Conservation (phyloP, 345 rosid genomes). For the Hibiscus tridactylites region DNA sequence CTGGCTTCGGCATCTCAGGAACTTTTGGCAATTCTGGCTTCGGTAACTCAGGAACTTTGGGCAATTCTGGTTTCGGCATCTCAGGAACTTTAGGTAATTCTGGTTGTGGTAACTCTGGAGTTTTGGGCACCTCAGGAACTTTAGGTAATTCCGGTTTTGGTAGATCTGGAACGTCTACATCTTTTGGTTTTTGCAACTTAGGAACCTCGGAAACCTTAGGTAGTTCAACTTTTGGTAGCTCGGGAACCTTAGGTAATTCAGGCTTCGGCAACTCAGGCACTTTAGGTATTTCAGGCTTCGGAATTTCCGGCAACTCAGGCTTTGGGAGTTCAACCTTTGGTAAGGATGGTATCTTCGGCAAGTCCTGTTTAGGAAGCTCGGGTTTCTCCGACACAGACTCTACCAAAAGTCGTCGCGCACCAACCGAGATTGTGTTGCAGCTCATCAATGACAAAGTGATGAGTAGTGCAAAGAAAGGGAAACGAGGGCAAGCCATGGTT, state of each 20-base stretch:
- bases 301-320: constrained; percentile 16
- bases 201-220: not conserved
- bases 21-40: too few species aligned
- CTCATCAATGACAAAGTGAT: not conserved
- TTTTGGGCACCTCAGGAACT: too few species aligned
- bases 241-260: constrained; percentile 8
- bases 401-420: too few species aligned
- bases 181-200: not conserved
- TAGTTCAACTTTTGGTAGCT: too few species aligned
- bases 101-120: too few species aligned
- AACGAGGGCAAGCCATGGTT: not conserved
- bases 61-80: too few species aligned
- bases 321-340: constrained; percentile 17
- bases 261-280: not conserved
- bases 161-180: too few species aligned
- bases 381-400: not conserved
- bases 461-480: not conserved
- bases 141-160: too few species aligned
- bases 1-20: not conserved
- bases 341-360: not conserved
- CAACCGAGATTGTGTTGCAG: not conserved
- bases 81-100: too few species aligned
- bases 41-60: too few species aligned
- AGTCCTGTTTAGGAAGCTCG: constrained; percentile 4
- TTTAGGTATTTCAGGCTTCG: not conserved